phyloP scores from a whole-genome alignment of 768 basidiomycete genomes.

The Collybia sordida region DNA sequence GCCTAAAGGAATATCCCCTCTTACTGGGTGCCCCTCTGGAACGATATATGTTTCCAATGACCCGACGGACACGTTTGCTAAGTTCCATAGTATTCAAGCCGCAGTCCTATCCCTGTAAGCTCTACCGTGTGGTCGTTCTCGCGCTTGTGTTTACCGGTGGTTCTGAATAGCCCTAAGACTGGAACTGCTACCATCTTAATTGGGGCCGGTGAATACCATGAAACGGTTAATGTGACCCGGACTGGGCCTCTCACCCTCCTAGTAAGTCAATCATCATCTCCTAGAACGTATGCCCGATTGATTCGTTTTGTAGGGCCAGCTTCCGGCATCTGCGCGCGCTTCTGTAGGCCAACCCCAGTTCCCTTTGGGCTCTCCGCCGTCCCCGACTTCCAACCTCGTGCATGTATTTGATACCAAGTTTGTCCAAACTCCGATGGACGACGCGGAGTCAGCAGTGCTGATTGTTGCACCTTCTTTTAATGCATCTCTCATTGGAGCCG shows the following conservation, averaged over 20 bases:
- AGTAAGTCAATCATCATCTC: conserved; percentile 27
- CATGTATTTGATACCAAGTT: conserved; percentile 51
- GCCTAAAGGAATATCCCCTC: conserved; percentile 35
- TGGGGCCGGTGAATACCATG: conserved; percentile 58
- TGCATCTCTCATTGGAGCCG: conserved; percentile 59
- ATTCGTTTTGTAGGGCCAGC: conserved; percentile 45
- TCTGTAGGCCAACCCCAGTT: conserved; percentile 26
- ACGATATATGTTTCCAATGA: conserved; percentile 59
- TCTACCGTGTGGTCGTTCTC: not conserved
- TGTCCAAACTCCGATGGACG: conserved; percentile 43
- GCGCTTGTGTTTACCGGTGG: not conserved
- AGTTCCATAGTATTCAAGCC: conserved; percentile 51
- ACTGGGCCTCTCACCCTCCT: conserved; percentile 54
- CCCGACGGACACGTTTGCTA: conserved; percentile 38
- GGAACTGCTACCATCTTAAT: conserved; percentile 50
- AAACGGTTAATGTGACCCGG: conserved; percentile 57
- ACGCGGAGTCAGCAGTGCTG: conserved; percentile 59
- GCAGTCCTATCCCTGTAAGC: conserved; percentile 57
- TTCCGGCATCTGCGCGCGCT: conserved; percentile 30
- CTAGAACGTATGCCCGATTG: not conserved
- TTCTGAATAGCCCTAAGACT: conserved; percentile 34
- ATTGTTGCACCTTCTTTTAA: conserved; percentile 56
- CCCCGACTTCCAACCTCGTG: conserved; percentile 54
- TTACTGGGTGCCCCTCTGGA: conserved; percentile 53
- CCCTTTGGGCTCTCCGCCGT: conserved; percentile 41